Evolutionary conservation across 768 basidiomycete species (phyloP).

Genomic region (Chalciporus piperatus): DNA sequence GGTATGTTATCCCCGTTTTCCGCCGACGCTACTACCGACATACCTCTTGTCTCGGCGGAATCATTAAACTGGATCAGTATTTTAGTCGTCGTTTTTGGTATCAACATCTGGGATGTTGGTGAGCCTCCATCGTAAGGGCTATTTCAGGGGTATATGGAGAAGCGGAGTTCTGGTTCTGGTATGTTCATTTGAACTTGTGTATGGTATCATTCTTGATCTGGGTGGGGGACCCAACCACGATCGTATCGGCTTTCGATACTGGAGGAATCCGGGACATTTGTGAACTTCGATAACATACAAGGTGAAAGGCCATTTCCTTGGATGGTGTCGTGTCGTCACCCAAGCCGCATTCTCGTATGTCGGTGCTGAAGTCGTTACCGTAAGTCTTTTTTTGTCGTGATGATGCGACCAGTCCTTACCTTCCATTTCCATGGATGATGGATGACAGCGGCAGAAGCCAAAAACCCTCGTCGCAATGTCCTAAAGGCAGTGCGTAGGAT

Average conservation of each 20-base stretch:
- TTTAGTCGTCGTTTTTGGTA: conserved; percentile 44
- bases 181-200: not conserved
- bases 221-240: conserved; percentile 54
- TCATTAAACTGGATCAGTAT: too few species aligned
- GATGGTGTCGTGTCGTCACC: conserved; percentile 47
- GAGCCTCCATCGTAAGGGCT: not conserved
- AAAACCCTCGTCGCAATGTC: conserved; percentile 42
- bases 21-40: not conserved
- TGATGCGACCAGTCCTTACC: not conserved
- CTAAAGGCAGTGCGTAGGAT: conserved; percentile 38
- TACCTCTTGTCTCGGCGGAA: conserved; percentile 15
- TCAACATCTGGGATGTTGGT: conserved; percentile 39
- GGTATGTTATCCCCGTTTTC: conserved; percentile 8
- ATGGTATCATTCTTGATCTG: conserved; percentile 43
- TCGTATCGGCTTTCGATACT: conserved; percentile 45
- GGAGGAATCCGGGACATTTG: conserved; percentile 53
- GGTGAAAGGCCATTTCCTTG: conserved; percentile 49
- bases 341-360: conserved; percentile 58
- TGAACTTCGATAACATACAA: conserved; percentile 35
- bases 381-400: conserved; percentile 10
- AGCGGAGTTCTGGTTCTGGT: conserved; percentile 45
- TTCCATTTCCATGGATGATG: conserved; percentile 4
- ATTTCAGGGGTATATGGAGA: conserved; percentile 37
- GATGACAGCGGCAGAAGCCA: conserved; percentile 43
- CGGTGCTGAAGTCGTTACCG: conserved; percentile 48